phyloP scores from a whole-genome alignment of 495 filamentous ascomycete genomes.

The Neurospora sp. region DNA sequence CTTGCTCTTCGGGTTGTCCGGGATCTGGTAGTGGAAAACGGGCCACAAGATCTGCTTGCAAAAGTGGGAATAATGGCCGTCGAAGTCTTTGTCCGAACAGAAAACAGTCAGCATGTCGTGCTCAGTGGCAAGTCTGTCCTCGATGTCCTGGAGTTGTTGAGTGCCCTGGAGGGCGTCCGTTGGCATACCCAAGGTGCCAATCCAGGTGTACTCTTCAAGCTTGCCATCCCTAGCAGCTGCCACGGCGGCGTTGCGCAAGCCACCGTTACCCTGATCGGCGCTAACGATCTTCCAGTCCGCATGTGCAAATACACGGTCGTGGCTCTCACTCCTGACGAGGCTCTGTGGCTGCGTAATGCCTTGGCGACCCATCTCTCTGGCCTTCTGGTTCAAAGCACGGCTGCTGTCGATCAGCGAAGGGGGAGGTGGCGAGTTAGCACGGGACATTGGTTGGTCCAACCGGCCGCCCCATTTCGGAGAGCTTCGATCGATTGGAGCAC shows the following conservation, averaged over 20 bases:
- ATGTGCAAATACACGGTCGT: slow-evolving; percentile 54
- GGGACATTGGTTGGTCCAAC: slow-evolving; percentile 63
- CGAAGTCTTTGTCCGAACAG: slow-evolving; percentile 77
- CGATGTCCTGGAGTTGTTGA: slow-evolving; percentile 65
- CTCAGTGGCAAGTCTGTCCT: slow-evolving; percentile 65
- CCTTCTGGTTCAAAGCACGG: slow-evolving; percentile 42
- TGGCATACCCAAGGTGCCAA: slow-evolving; percentile 85
- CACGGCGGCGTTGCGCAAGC: slow-evolving; percentile 74
- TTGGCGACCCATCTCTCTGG: slow-evolving; percentile 36
- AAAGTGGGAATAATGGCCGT: slow-evolving; percentile 86
- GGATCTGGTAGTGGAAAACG: slow-evolving; percentile 93
- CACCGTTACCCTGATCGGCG: slow-evolving; percentile 84
- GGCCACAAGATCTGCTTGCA: slow-evolving; percentile 88
- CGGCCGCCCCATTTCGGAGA: slow-evolving; percentile 63
- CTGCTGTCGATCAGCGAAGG: slow-evolving; percentile 58
- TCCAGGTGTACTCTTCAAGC: slow-evolving; percentile 65
- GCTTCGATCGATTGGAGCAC: slow-evolving; percentile 50
- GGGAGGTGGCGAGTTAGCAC: slow-evolving; percentile 55
- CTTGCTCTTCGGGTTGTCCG: slow-evolving; percentile 94
- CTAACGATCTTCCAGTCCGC: slow-evolving; percentile 74
- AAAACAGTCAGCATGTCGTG: slow-evolving; percentile 74
- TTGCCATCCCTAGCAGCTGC: slow-evolving; percentile 57
- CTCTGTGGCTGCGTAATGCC: slow-evolving; percentile 37
- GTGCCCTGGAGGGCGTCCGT: slow-evolving; percentile 66
- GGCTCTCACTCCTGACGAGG: slow-evolving; percentile 38